Conservation (phyloP, 116 monocot genomes). For the Posidonia oceanica region DNA sequence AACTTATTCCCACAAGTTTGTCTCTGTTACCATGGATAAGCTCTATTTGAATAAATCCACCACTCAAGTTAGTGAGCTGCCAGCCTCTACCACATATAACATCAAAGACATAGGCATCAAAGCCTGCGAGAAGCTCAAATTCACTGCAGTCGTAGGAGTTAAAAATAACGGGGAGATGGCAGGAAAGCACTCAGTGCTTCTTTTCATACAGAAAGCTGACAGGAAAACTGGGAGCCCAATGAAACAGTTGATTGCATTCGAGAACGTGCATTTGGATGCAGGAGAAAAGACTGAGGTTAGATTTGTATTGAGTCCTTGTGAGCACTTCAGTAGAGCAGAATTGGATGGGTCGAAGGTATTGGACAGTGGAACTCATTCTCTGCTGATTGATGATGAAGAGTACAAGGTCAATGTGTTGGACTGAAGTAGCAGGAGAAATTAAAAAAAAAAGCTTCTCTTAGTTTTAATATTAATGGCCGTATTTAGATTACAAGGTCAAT, state of each 20-base stretch:
- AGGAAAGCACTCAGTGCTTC: constrained; percentile 62
- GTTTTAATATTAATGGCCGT: too few species aligned
- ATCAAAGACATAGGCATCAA: constrained; percentile 11
- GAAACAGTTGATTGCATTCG: constrained; percentile 60
- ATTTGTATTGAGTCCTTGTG: constrained; percentile 50
- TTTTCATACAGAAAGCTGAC: constrained; percentile 34
- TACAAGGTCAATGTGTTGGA: constrained; percentile 29
- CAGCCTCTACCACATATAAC: constrained; percentile 15
- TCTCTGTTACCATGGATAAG: constrained; percentile 8
- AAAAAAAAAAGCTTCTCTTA: too few species aligned
- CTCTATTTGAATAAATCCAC: constrained; percentile 18
- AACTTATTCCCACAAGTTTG: constrained; percentile 35
- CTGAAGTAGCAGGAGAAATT: constrained; percentile 3
- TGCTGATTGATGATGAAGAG: constrained; percentile 51
- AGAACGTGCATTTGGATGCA: constrained; percentile 35
- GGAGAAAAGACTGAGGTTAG: constrained; percentile 33
- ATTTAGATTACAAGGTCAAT: constrained; percentile 33
- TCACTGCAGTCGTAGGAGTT: constrained; percentile 26
- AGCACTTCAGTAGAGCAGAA: constrained; percentile 36
- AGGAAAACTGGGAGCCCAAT: constrained; percentile 18
- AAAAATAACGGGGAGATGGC: constrained; percentile 32
- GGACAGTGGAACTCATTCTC: constrained; percentile 57
- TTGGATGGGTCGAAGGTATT: constrained; percentile 53
- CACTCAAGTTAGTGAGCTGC: neutral
- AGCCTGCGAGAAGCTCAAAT: constrained; percentile 20